Conservation (phyloP, 2,329 filamentous ascomycete genomes). For the Westerdykella sp. region DNA sequence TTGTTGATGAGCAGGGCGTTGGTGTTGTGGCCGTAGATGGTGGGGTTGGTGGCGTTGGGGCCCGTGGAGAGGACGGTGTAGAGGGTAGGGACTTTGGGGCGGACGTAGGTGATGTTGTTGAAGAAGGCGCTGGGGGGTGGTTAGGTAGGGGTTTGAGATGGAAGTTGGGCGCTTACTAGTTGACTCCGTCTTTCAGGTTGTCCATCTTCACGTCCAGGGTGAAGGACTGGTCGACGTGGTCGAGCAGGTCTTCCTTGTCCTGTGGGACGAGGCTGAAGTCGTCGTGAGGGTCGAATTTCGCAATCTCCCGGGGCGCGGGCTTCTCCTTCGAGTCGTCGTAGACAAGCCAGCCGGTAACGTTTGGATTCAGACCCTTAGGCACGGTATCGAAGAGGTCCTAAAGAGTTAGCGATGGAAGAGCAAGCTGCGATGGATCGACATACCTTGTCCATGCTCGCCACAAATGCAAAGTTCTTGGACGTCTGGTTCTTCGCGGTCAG, state of each 20-base stretch:
- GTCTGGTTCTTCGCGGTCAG: conserved; percentile 55
- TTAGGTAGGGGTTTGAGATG: conserved; percentile 1
- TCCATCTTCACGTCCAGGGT: conserved; percentile 57
- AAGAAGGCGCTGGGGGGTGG: conserved; percentile 39
- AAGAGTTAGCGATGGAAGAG: background rate
- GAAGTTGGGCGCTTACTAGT: conserved; percentile 51
- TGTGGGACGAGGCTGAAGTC: conserved; percentile 65
- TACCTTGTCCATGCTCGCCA: conserved; percentile 45
- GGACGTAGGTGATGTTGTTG: conserved; percentile 70
- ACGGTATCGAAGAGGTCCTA: conserved; percentile 57
- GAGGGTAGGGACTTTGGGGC: conserved; percentile 70
- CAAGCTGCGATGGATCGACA: background rate
- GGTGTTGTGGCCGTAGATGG: conserved; percentile 48
- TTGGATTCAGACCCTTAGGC: conserved; percentile 61
- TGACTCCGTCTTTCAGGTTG: conserved; percentile 60
- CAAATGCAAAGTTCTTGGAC: conserved; percentile 55
- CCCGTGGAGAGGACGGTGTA: conserved; percentile 66
- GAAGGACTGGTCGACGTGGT: conserved; percentile 57
- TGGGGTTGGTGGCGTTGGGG: conserved; percentile 41
- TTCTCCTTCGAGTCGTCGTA: conserved; percentile 47
- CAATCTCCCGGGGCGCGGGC: conserved; percentile 49
- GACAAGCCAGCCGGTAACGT: conserved; percentile 51
- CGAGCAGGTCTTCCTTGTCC: conserved; percentile 57
- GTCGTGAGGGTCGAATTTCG: conserved; percentile 63
- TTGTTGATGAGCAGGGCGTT: conserved; percentile 56